Base-by-base conservation (phyloP, 2,329 filamentous ascomycete species). In the Colletotrichum nymphaeae region DNA sequence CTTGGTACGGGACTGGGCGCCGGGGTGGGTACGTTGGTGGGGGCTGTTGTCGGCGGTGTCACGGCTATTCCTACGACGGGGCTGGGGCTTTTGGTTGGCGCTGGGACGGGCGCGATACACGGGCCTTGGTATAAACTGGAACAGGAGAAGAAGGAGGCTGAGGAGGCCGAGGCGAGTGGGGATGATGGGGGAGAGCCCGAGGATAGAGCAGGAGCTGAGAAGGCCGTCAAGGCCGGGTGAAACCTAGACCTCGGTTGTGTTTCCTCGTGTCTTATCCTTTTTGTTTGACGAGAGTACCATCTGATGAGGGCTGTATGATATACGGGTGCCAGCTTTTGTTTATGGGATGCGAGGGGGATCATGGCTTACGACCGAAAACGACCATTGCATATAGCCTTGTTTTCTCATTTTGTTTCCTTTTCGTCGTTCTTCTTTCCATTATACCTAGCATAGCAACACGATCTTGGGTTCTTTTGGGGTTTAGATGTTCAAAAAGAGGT, bases 41-140 rank as follows among this genome's bases (percentile, higher is more conserved):
- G 59, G 12, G 35, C 66, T 2, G 67, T 73, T 11, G 70, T 73
- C 16, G 70, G 70, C 28, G 70, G 70, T 26, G 70, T 73, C 8
- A 69, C 70, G 12, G 59, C 46, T 19, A 70, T 73, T 2, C 70
- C 70, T 26, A 73, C 70, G 1, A 66, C 70, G 16, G 55, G 28
- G 4, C 19, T 73, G 3, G 70, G 70, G 5, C 53, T 53, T 9
- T 12, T 73, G 26, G 35, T 73, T n/a, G 70, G 70, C 4, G 70
- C 9, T 5, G 70, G 67, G 6, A 58, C 60, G 11, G 70, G 70
- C 7, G 70, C 70, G 9, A 70, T 73, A 0, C 70, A 73, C 14
- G 70, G 70, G 26, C 70, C 70, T 3, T 73, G 70, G 70, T 73
- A 70, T 35, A 73, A 63, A n/a, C 6, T 73, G 6, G 42, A 70